Evolutionary conservation across 257 asterid genomes (phyloP).

Genomic region (Voacanga thouarsii): DNA sequence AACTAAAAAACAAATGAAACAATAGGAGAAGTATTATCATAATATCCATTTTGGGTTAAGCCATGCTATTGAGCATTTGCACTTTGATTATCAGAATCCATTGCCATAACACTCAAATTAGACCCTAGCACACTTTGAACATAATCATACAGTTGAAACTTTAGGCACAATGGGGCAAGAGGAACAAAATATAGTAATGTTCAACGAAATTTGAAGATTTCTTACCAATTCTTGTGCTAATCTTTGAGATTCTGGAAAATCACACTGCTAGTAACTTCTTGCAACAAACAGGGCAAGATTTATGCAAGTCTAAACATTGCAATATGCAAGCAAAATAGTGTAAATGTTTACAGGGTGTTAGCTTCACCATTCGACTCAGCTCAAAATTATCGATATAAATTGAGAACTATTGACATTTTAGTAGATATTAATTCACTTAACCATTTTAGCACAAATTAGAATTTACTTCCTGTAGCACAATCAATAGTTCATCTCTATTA

Average conservation of each 20-base stretch:
- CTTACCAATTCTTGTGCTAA: background rate
- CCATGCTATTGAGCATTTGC: no score
- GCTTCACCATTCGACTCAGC: background rate
- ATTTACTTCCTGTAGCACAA: no score
- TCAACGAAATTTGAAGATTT: background rate
- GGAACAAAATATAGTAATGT: background rate
- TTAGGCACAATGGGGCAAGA: background rate
- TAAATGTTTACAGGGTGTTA: background rate
- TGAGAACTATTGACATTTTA: background rate
- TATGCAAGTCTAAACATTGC: background rate
- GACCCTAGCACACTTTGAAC: background rate
- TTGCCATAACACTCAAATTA: background rate
- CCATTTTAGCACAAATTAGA: no score
- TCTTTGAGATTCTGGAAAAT: background rate
- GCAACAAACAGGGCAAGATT: conserved; percentile 2
- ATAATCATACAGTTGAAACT: background rate
- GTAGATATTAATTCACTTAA: no score
- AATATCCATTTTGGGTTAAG: background rate
- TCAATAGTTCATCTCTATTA: no score
- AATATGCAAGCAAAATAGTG: background rate
- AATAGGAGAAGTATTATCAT: background rate
- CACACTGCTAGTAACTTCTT: background rate
- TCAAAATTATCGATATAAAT: background rate
- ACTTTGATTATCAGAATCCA: background rate
- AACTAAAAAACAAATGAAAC: no score